Base-by-base conservation (phyloP, 2,329 filamentous ascomycete genomes). In the Monascus ruber region DNA sequence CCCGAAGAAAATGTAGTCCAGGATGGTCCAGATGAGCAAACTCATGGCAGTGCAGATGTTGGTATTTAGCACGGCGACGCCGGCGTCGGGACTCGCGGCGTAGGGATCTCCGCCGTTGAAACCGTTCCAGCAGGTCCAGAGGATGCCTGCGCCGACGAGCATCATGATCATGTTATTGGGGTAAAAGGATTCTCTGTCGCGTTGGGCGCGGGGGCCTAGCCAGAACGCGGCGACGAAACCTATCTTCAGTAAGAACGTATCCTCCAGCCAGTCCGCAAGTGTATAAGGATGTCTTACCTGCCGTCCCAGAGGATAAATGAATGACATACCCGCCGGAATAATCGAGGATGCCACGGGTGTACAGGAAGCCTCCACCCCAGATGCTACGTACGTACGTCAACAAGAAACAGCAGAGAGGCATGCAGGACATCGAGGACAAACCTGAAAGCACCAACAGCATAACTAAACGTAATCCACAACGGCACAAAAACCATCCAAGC, bases 81-180 rank as follows among this genome's bases (percentile, higher is more conserved):
- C 69, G 4, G 69, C 69, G 48, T 72, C 69, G 5, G 69, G 63
- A 33, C 57, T 66, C 6, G 70, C 69, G 6, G 66, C 55, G 45
- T 72, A 72, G n/a, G 70, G 70, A 50, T 71, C 70, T 47, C 70
- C 68, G 34, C 69, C 69, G 43, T 72, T 72, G 60, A 72, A 73
- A 32, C 69, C 70, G 49, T 72, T 72, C 69, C 69, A 73, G 42
- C 69, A 69, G 25, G 70, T 59, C 70, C 69, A 73, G 28, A 72
- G 63, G 29, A 72, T 66, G 11, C 69, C 69, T 2, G 69, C 68
- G 24, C 70, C 69, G 26, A 68, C 56, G 38, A 72, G 54, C 26
- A 69, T 61, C 6, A 62, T 51, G 9, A 67, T 48, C 35, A 71
- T 55, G 47, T 71, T 71, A 56, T 70, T 70, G 3, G 69, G 69